Evolutionary conservation across 768 basidiomycete genomes (phyloP), one percentile per base, ranked within the genome.

Genomic region (Sarcomyxa edulis): DNA sequence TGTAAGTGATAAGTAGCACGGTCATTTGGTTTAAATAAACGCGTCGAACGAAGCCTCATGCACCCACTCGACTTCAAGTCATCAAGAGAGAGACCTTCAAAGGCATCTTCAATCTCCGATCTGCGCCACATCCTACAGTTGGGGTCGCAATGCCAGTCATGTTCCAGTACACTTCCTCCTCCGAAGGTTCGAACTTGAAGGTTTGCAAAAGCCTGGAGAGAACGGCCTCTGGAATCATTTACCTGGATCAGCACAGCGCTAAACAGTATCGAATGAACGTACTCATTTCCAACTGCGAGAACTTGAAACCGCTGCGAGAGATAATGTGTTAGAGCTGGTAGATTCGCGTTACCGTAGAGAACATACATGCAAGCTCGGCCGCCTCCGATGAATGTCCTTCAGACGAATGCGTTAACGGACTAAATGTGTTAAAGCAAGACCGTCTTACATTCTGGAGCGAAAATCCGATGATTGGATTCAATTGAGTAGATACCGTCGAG

Each of bases 221-320:
- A 3, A 61, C 48, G 21, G 57, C 52, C 53, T 63, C 62, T 65
- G 46, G 3, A 36, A 15, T 37, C 18, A 22, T n/a, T n/a, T n/a
- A n/a, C n/a, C n/a, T n/a, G 5, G 7, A 24, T 6, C 10, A 10
- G 24, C 2, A 27, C 8, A 28, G 27, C 4, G 30, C 15, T 33
- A 10, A 16, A 16, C 4, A 6, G 4, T 10, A 12, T 5, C 6
- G 9, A 30, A 10, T 6, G 8, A 20, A 57, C 66, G 16, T 48
- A 74, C 72, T 74, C 59, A 72, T 71, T 48, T 74, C 72, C 6
- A 76, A 55, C 43, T 74, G 66, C 2, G 72, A 65, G 55, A 77
- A 74, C 47, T 74, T 73, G 59, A 74, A 73, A 0, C 72, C 74
- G 21, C 69, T 71, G 39, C 16, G 32, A 31, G 28, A 18, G 5